Evolutionary conservation across 495 filamentous ascomycete genomes (phyloP).

Genomic region (Xylaria venustula): DNA sequence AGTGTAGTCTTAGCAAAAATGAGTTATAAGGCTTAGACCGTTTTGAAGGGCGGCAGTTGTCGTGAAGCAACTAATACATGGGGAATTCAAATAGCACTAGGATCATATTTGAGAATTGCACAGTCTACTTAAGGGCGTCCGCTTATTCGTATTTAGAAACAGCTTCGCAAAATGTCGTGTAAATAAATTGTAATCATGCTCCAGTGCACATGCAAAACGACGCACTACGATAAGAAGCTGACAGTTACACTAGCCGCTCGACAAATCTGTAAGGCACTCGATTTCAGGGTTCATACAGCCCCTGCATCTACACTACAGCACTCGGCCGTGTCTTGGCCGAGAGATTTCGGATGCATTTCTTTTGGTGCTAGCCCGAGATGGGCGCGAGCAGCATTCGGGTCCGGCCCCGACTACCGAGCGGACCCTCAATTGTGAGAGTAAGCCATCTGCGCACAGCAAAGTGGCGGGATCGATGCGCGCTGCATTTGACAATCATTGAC

Average conservation of each 20-base stretch:
- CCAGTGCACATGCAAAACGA: background rate
- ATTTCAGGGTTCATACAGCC: background rate
- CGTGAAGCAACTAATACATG: background rate
- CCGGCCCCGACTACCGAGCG: slow-evolving; percentile 8
- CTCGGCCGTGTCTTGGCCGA: background rate
- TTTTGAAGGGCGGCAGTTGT: background rate
- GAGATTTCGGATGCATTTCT: background rate
- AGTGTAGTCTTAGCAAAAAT: background rate
- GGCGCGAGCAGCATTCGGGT: slow-evolving; percentile 1
- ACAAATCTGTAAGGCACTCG: background rate
- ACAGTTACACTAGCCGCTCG: background rate
- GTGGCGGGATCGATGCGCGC: background rate
- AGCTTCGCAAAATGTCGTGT: background rate
- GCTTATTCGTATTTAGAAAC: background rate
- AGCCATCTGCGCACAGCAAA: background rate
- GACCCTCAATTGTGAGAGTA: background rate
- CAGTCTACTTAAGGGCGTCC: background rate
- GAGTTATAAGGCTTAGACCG: background rate
- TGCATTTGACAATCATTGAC: background rate
- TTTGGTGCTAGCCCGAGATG: background rate
- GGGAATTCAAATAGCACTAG: background rate
- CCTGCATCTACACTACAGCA: background rate
- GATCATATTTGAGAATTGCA: background rate
- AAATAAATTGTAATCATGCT: background rate
- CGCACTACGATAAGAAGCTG: slow-evolving; percentile 7